Evolutionary conservation across 2,329 filamentous ascomycete genomes (phyloP).

Genomic region (Bipolaris victoriae): DNA sequence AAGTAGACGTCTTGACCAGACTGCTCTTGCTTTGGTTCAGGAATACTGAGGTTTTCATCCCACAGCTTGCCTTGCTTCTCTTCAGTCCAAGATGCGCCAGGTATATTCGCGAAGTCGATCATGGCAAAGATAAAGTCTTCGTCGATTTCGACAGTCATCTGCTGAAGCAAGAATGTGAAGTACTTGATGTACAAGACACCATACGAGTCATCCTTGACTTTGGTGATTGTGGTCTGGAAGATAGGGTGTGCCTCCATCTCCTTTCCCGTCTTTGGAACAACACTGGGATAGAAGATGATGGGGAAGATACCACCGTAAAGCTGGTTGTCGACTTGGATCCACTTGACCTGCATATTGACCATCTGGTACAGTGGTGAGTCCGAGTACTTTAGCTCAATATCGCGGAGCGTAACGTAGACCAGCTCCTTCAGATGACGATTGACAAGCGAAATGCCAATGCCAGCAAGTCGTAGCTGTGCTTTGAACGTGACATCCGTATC

Average conservation of each 20-base stretch:
- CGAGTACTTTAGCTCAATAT: constrained; percentile 87
- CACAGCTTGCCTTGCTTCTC: constrained; percentile 84
- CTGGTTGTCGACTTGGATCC: constrained; percentile 99
- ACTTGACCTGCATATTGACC: constrained; percentile 87
- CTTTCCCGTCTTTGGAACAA: constrained; percentile 94
- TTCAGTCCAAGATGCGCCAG: constrained; percentile 85
- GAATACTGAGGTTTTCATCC: constrained; percentile 88
- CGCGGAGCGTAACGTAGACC: constrained; percentile 90
- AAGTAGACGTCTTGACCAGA: constrained; percentile 96
- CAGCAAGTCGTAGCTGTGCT: constrained; percentile 85
- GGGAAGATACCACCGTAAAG: constrained; percentile 98
- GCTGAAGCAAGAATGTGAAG: constrained; percentile 88
- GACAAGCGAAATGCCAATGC: constrained; percentile 90
- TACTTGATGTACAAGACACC: constrained; percentile 99
- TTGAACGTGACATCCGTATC: constrained; percentile 88
- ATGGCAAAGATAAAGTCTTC: constrained; percentile 98
- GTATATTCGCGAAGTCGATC: constrained; percentile 91
- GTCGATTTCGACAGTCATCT: constrained; percentile 97
- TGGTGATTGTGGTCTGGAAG: constrained; percentile 86
- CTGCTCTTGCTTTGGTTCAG: constrained; percentile 84
- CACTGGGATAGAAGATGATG: constrained; percentile 94
- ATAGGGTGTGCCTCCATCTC: constrained; percentile 97
- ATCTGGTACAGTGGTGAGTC: constrained; percentile 96
- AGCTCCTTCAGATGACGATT: constrained; percentile 91
- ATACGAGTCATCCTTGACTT: constrained; percentile 98